Evolutionary conservation across 495 filamentous ascomycete species (phyloP).

Genomic region (Bombardia bombarda): DNA sequence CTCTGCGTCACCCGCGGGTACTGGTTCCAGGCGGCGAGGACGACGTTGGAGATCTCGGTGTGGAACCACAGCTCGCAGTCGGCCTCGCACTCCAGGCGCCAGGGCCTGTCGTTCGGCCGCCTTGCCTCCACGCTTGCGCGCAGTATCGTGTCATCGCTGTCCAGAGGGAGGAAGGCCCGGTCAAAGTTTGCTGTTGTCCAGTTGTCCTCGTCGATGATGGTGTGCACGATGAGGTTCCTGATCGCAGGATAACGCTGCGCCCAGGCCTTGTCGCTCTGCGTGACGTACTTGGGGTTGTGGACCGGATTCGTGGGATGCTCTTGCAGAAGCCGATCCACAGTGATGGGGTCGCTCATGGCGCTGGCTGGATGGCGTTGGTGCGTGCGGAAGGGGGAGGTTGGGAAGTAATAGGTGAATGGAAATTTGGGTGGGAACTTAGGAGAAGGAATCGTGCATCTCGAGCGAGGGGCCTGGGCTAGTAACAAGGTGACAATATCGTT

Average conservation of each 20-base stretch:
- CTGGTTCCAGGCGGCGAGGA: conserved; percentile 11
- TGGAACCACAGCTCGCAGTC: conserved; percentile 15
- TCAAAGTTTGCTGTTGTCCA: conserved; percentile 4
- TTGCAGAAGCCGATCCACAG: neutral
- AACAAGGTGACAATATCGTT: no score
- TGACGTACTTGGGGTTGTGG: neutral
- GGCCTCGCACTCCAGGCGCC: conserved; percentile 10
- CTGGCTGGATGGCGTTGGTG: conserved; percentile 3
- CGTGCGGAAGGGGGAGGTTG: conserved; percentile 1
- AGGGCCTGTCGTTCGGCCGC: conserved; percentile 7
- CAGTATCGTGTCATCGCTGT: conserved; percentile 3
- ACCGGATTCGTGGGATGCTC: conserved; percentile 6
- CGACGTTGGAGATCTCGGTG: conserved; percentile 16
- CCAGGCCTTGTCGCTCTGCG: conserved; percentile 7
- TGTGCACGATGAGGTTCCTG: conserved; percentile 8
- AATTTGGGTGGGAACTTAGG: conserved; percentile 1
- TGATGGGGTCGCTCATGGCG: conserved; percentile 2
- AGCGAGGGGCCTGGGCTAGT: conserved; percentile 4
- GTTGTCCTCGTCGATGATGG: neutral
- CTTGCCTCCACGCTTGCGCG: conserved; percentile 2
- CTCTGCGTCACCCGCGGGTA: conserved; percentile 9
- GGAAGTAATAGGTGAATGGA: conserved; percentile 2
- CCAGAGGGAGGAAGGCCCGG: conserved; percentile 4
- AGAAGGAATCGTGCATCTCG: conserved; percentile 1
- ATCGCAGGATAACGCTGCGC: conserved; percentile 2